Evolutionary conservation across 1,284 basidiomycete species (phyloP), one percentile per base, ranked within the genome.

Genomic region (Microbotryomycetes sp.): DNA sequence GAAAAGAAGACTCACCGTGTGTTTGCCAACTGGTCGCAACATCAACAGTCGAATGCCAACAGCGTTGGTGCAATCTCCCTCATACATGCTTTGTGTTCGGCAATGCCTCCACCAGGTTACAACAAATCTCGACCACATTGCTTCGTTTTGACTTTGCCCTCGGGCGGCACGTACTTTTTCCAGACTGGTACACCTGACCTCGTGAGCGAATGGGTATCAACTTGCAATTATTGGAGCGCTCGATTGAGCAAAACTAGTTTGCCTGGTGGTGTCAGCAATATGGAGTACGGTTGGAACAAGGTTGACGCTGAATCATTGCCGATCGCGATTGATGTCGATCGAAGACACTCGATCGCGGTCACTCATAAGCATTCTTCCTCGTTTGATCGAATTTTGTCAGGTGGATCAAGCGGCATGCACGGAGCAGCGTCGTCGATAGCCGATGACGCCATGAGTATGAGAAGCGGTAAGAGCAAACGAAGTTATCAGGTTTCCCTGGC

Each of bases 211-310:
- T 98, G 94, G 94, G 92, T 97, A 7, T 86, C 88, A 32, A 96
- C 94, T 0, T 97, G 93, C 82, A 98, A 97, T 78, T 97, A 97
- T 75, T 97, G 93, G 92, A 91, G 94, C 0, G 94, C 94, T 0
- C 81, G 93, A 32, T 86, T 84, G 66, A 92, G 88, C 75, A 92
- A 93, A 70, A 92, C 96, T 72, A 94, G 94, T 0, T 81, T 98
- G 3, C 82, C 88, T 2, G 94, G 93, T 3, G 94, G 93, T 30
- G 92, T 97, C 2, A 92, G 90, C 52, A 98, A 98, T 77, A 94
- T 97, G 87, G 96, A 98, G 75, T 97, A 98, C 73, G 94, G 94
- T 12, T 98, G 94, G 94, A 93, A 86, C 73, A 84, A 81, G 87
- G 85, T 87, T 58, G 75, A 80, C 19, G 71, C 80, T 32, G 74